phyloP scores from a whole-genome alignment of 2,329 filamentous ascomycete species.

The Colletotrichum siamense region DNA sequence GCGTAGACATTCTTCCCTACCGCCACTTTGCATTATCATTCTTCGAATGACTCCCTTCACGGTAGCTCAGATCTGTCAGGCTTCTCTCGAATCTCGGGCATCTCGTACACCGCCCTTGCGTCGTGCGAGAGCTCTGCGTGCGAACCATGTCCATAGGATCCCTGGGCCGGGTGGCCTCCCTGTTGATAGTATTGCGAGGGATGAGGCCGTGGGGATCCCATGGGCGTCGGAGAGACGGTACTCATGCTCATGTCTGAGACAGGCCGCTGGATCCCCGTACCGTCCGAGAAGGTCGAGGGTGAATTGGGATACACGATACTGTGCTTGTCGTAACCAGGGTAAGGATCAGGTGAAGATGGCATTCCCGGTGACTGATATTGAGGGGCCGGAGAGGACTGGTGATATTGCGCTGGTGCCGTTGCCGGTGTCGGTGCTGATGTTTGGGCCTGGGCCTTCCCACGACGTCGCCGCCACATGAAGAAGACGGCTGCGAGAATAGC shows the following conservation, averaged over 20 bases:
- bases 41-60: not conserved
- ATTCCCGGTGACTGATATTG: not conserved
- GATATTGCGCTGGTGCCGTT: not conserved
- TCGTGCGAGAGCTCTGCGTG: not conserved
- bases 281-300: not conserved
- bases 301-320: not conserved
- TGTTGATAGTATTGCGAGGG: not conserved
- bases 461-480: not conserved
- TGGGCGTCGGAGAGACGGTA: not conserved
- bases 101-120: not conserved
- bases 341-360: not conserved
- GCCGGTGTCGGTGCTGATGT: not conserved
- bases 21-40: no score
- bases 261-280: not conserved
- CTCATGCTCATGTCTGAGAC: not conserved
- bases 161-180: not conserved
- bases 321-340: not conserved
- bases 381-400: not conserved
- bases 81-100: constrained; percentile 2
- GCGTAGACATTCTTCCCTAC: no score
- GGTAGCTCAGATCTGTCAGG: not conserved
- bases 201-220: not conserved
- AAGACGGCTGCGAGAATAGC: not conserved
- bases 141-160: not conserved
- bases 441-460: not conserved